Evolutionary conservation across 768 basidiomycete genomes (phyloP), one percentile per base, ranked within the genome.

Genomic region (Gyrodon lividus): DNA sequence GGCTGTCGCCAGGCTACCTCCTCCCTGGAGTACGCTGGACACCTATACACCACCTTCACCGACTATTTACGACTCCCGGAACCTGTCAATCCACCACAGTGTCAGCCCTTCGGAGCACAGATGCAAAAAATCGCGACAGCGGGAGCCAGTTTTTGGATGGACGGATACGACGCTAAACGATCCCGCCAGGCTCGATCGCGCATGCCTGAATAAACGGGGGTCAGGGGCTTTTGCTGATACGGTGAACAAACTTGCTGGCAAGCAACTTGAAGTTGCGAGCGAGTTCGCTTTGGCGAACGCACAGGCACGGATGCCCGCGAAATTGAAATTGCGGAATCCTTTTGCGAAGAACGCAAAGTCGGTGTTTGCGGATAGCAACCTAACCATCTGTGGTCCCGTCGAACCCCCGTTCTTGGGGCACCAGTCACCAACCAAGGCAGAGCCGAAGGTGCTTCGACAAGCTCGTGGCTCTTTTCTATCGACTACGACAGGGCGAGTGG

Each of bases 1-100:
- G 38, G 69, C 67, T 41, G 23, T 69, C 35, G 57, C 59, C 45
- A 62, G 67, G 39, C 30, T 46, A 5, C 67, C 67, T 3, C 67
- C 65, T 19, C 54, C 62, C 4, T 68, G 69, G 69, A 59, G 47
- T 6, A 26, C 20, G 16, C 35, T 58, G 12, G 56, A 57, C 16
- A 2, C 37, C 24, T 17, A 13, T 24, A 28, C 14, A 24, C 26
- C 23, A 37, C 20, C n/a, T 24, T 24, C 10, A 10, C 4, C 23
- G 33, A 39, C 5, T 16, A n/a, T 2, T 20, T 5, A 23, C 20
- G 39, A 22, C n/a, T 20, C 5, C 8, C 40, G 23, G 20, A 8
- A 12, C 23, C 17, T 6, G n/a, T 10, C 6, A 28, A 14, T 33
- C 6, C 16, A n/a, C 19, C 31, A 26, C 35, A 45, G 20, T 4